Base-by-base conservation (phyloP, 352 stramenopile species). In the Phytophthora tentaculata region DNA sequence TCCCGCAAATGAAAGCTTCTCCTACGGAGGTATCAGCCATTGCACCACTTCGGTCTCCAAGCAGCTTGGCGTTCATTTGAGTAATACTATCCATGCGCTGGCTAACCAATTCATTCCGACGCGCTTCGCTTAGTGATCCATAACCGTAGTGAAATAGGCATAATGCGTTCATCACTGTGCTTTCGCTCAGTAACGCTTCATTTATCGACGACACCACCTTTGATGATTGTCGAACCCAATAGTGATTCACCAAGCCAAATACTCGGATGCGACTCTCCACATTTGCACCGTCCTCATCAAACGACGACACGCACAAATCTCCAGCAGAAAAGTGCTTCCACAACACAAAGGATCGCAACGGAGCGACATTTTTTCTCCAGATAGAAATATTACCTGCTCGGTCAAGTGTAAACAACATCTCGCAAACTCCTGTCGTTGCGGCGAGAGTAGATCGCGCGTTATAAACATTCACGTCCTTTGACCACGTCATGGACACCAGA, bases 361-460 rank as follows among this genome's bases (percentile, higher is more conserved):
- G 69, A 22, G 72, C 74, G 6, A 79, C 56, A 32, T 82, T 90
- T 57, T 94, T 85, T 12, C 83, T 77, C 89, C 89, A 96, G 22
- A 95, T 90, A 22, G 81, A 90, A 44, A 96, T 59, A 26, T 71
- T 83, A 6, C 87, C 87, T 26, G 64, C 58, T 22, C 74, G 69
- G 50, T 96, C 85, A 28, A 96, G 74, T 41, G 82, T 83, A 50
- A 91, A 88, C n/a, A 96, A 64, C 80, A 94, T 93, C 55, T 95
- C 78, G 61, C 71, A 77, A 28, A 69, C 49, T 1, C 50, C 53
- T 19, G 55, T 51, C 22, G 73, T 64, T 26, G 68, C 62, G 14
- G 61, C 62, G n/a, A 59, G 53, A 32, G 61, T 47, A 12, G 60
- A 63, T 41, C 72, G 65, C 37, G 74, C 64, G 29, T 79, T 82